Evolutionary conservation across 148 eudicot genomes (phyloP).

Genomic region (Rhododendron henanense): DNA sequence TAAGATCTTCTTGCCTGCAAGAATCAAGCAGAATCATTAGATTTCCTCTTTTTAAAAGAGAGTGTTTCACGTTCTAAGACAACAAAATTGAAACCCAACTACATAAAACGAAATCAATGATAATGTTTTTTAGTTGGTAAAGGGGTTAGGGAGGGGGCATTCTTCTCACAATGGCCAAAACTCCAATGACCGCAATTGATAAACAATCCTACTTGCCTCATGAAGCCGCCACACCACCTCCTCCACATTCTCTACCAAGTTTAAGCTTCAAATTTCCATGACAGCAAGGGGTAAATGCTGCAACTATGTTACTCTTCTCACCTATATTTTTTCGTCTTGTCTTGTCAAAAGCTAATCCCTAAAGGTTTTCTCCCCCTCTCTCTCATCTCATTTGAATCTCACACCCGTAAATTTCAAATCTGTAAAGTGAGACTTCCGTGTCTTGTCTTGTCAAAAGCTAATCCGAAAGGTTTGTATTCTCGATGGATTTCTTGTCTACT

Average conservation of each 20-base stretch:
- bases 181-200: not conserved
- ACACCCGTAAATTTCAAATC: too few species aligned
- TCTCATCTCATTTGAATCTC: too few species aligned
- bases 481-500: too few species aligned
- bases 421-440: too few species aligned
- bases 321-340: too few species aligned
- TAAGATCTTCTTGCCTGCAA: slow-evolving; percentile 83
- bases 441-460: too few species aligned
- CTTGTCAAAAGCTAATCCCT: too few species aligned
- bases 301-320: too few species aligned
- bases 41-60: not conserved
- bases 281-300: not conserved
- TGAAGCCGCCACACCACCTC: not conserved
- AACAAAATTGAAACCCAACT: not conserved
- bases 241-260: not conserved
- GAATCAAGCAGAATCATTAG: slow-evolving; percentile 6
- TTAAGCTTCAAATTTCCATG: not conserved
- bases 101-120: not conserved
- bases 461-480: too few species aligned
- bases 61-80: not conserved
- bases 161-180: not conserved
- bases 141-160: not conserved
- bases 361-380: too few species aligned
- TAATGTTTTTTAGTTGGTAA: not conserved
- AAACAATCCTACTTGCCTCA: not conserved